Evolutionary conservation across 108 stramenopile species (phyloP).

Genomic region (Phaeodactylum tricornutum): DNA sequence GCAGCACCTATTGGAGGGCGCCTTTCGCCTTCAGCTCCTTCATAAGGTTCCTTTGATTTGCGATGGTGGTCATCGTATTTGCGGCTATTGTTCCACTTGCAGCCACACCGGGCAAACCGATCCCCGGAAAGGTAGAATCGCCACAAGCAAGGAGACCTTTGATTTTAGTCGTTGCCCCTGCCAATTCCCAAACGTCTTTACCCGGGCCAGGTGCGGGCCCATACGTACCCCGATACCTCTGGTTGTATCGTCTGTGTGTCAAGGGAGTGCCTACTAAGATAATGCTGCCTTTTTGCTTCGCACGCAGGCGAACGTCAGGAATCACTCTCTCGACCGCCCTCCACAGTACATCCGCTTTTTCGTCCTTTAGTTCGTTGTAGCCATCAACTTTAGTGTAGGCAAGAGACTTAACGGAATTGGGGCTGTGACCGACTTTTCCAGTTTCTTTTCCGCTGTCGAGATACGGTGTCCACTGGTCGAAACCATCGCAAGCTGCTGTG

Average conservation of each 20-base stretch:
- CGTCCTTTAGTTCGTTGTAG: constrained; percentile 58
- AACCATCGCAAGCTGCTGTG: constrained; percentile 77
- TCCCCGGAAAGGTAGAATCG: constrained; percentile 33
- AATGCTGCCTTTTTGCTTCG: constrained; percentile 40
- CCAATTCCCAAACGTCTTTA: constrained; percentile 44
- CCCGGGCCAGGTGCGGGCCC: constrained; percentile 60
- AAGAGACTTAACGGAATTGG: constrained; percentile 27
- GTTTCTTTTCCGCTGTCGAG: constrained; percentile 25
- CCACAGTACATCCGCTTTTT: constrained; percentile 80
- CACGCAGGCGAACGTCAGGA: constrained; percentile 74
- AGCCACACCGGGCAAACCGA: constrained; percentile 76
- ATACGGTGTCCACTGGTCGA: constrained; percentile 59
- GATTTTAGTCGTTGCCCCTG: constrained; percentile 45
- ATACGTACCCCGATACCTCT: constrained; percentile 71
- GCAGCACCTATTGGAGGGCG: constrained; percentile 48
- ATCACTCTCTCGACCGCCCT: constrained; percentile 74
- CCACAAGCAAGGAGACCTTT: constrained; percentile 56
- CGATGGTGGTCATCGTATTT: constrained; percentile 47
- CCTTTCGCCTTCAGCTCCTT: constrained; percentile 37
- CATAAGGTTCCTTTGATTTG: constrained; percentile 39
- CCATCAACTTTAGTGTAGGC: constrained; percentile 36
- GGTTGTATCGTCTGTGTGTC: constrained; percentile 79
- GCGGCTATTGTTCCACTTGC: constrained; percentile 77
- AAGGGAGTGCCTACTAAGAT: constrained; percentile 71
- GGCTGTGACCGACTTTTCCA: constrained; percentile 46